Conservation (phyloP, 345 rosid species). For the Mercurialis annua region DNA sequence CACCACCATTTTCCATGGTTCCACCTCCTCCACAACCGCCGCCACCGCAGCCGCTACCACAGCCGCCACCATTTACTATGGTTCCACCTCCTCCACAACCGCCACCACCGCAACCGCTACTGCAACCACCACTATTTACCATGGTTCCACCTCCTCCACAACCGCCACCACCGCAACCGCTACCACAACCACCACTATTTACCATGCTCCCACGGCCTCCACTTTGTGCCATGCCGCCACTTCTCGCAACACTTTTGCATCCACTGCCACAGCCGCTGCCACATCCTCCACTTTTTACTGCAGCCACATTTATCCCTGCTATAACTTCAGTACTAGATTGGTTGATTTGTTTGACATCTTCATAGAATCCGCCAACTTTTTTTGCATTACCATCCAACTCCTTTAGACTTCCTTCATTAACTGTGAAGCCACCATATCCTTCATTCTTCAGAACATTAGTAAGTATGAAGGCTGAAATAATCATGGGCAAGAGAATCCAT, state of each 20-base stretch:
- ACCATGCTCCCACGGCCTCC: slow-evolving; percentile 4
- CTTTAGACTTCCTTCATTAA: slow-evolving; percentile 19
- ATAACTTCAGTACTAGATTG: slow-evolving; percentile 22
- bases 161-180: neutral
- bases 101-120: neutral
- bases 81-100: slow-evolving; percentile 7
- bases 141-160: neutral
- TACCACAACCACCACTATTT: neutral
- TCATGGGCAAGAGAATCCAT: slow-evolving; percentile 53
- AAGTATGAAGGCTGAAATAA: slow-evolving; percentile 65
- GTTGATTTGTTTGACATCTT: slow-evolving; percentile 24
- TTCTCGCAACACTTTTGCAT: neutral
- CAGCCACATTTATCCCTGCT: slow-evolving; percentile 22
- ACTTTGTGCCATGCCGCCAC: neutral
- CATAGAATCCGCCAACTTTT: slow-evolving; percentile 9
- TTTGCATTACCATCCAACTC: slow-evolving; percentile 20
- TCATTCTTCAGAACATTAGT: slow-evolving; percentile 38
- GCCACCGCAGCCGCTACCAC: slow-evolving; percentile 1
- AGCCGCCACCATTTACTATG: neutral
- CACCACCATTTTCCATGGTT: neutral
- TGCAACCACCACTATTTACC: slow-evolving; percentile 5
- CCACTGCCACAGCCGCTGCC: slow-evolving; percentile 22
- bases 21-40: neutral
- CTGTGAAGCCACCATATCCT: slow-evolving; percentile 35
- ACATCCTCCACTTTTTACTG: slow-evolving; percentile 17